phyloP scores from a whole-genome alignment of 2,329 filamentous ascomycete species.

The Microsporum canis region DNA sequence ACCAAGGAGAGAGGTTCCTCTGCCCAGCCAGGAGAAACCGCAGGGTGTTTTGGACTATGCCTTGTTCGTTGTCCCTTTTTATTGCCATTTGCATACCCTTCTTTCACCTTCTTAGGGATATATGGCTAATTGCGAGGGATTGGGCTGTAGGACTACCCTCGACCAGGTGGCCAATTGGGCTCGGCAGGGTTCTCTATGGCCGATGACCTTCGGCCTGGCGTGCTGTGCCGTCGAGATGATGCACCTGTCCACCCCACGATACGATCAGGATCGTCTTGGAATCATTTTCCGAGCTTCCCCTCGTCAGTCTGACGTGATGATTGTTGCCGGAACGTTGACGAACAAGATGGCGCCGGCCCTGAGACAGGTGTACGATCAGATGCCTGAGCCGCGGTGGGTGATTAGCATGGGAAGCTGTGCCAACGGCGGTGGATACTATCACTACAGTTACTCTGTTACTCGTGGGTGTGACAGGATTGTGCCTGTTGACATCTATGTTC shows the following conservation, averaged over 20 bases:
- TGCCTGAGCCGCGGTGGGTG: slow-evolving; percentile 88
- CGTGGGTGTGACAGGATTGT: slow-evolving; percentile 69
- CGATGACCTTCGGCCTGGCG: slow-evolving; percentile 83
- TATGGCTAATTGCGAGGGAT: background rate
- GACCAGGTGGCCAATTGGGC: slow-evolving; percentile 82
- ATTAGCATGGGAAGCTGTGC: slow-evolving; percentile 77
- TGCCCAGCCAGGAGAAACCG: slow-evolving; percentile 41
- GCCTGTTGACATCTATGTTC: slow-evolving; percentile 78
- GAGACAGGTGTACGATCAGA: slow-evolving; percentile 85
- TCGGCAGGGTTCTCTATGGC: slow-evolving; percentile 77
- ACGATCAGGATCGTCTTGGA: slow-evolving; percentile 78
- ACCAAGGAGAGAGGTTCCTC: slow-evolving; percentile 36
- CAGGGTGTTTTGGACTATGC: slow-evolving; percentile 43
- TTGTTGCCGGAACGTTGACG: slow-evolving; percentile 77
- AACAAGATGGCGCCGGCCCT: slow-evolving; percentile 91
- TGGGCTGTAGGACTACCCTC: slow-evolving; percentile 30
- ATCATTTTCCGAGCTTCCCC: slow-evolving; percentile 83
- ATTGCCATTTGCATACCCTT: background rate
- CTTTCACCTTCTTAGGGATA: background rate
- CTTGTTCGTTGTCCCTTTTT: slow-evolving; percentile 26
- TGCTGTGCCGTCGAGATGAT: slow-evolving; percentile 93
- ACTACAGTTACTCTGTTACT: slow-evolving; percentile 72
- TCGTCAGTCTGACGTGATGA: slow-evolving; percentile 81
- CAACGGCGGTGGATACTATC: slow-evolving; percentile 79
- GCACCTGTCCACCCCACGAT: slow-evolving; percentile 80